Percentiles rank a stretch among this genome's conserved stretches.
phyloP scores from a whole-genome alignment of 2,329 filamentous ascomycete genomes.

The Xylaria sp. region DNA sequence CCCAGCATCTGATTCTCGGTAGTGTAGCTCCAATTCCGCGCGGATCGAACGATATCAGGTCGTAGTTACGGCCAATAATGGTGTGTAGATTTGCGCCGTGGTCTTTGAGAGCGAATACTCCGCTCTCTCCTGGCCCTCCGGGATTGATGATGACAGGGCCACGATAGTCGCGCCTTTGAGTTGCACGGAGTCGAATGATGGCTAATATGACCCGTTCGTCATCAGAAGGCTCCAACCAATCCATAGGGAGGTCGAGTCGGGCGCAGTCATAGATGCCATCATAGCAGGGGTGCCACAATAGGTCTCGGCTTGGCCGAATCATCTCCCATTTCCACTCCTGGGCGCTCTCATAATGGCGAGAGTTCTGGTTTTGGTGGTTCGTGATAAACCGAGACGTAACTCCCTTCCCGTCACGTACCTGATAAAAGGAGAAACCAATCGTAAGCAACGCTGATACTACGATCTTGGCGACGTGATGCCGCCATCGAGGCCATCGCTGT shows the following conservation, averaged over 20 bases:
- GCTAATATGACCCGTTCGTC: slow-evolving; percentile 44
- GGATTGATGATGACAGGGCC: slow-evolving; percentile 50
- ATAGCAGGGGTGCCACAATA: slow-evolving; percentile 46
- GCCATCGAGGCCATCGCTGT: not conserved
- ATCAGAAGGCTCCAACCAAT: slow-evolving; percentile 47
- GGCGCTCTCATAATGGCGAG: not conserved
- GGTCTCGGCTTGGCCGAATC: slow-evolving; percentile 40
- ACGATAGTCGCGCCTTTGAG: slow-evolving; percentile 33
- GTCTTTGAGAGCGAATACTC: slow-evolving; percentile 44
- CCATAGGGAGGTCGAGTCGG: slow-evolving; percentile 47
- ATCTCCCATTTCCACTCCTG: slow-evolving; percentile 27
- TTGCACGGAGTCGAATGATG: slow-evolving; percentile 47
- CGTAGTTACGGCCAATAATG: slow-evolving; percentile 49
- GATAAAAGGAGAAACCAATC: not conserved
- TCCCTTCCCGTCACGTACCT: not conserved
- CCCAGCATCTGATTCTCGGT: slow-evolving; percentile 59
- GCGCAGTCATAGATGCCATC: slow-evolving; percentile 45
- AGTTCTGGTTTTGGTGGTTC: not conserved
- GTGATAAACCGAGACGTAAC: not conserved
- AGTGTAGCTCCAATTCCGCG: slow-evolving; percentile 57
- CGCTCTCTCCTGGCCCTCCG: slow-evolving; percentile 56
- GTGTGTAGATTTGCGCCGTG: slow-evolving; percentile 46
- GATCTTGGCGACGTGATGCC: not conserved
- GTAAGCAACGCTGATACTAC: not conserved
- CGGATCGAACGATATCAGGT: slow-evolving; percentile 58